A percentile compares a stretch with the other conserved stretches of the same genome.
Conservation (phyloP, 1,284 basidiomycete species). For the Ganoderma sinense region DNA sequence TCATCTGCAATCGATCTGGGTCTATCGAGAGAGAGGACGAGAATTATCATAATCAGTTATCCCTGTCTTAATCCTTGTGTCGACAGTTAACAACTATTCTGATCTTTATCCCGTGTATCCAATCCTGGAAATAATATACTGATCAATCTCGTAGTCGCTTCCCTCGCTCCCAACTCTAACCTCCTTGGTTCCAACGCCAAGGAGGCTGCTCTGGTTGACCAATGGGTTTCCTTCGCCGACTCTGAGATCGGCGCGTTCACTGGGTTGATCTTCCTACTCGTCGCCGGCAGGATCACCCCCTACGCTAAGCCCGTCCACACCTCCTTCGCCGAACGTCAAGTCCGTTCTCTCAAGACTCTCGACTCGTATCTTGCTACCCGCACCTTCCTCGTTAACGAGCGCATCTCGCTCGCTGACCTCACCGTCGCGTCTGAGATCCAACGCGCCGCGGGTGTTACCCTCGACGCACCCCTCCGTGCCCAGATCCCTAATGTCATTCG, state of each 20-base stretch:
- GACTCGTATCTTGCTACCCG: slow-evolving; percentile 79
- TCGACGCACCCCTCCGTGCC: slow-evolving; percentile 73
- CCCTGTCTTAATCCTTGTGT: slow-evolving; percentile 66
- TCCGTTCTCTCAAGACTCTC: slow-evolving; percentile 68
- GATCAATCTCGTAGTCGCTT: slow-evolving; percentile 66
- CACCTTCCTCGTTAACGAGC: slow-evolving; percentile 94
- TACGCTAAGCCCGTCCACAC: slow-evolving; percentile 77
- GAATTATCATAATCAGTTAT: slow-evolving; percentile 57
- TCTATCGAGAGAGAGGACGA: slow-evolving; percentile 41
- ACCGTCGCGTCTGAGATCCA: slow-evolving; percentile 67
- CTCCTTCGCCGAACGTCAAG: slow-evolving; percentile 57
- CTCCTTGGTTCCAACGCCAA: slow-evolving; percentile 65
- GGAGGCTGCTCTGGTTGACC: slow-evolving; percentile 68
- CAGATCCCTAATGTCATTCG: slow-evolving; percentile 85
- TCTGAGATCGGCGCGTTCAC: slow-evolving; percentile 53
- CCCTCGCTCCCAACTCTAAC: slow-evolving; percentile 71
- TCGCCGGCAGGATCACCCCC: slow-evolving; percentile 54
- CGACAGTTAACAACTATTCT: slow-evolving; percentile 42
- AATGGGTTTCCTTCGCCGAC: slow-evolving; percentile 74
- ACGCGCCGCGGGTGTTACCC: slow-evolving; percentile 54
- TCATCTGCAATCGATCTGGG: slow-evolving; percentile 15
- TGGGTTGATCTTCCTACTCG: slow-evolving; percentile 41
- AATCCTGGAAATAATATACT: slow-evolving; percentile 22
- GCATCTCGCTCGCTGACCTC: slow-evolving; percentile 94
- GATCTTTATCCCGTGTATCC: slow-evolving; percentile 37